Base-by-base conservation (phyloP, 257 asterid genomes). In the Nyctanthes arbortristis region DNA sequence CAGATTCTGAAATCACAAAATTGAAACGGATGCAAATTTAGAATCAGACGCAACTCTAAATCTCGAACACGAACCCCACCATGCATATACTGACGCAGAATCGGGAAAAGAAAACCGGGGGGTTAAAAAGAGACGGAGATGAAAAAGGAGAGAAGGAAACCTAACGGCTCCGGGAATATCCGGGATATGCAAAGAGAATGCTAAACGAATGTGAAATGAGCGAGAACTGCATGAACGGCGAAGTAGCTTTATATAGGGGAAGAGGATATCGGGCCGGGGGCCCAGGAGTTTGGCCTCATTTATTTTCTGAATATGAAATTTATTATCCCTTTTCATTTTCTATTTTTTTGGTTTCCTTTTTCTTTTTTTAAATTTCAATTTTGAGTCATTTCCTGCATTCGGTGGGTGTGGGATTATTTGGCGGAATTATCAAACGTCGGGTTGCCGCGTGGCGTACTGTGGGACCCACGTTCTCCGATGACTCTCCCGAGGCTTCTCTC, bases 211-310 rank as follows among this genome's bases (percentile, higher is more conserved):
- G 82, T 65, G 63, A 75, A 75, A 64, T n/a, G 94, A 79, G 96
- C 87, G 90, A 84, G 95, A 87, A 58, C 58, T 84, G 91, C 89
- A 92, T 84, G 92, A 78, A 73, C 40, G 81, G 73, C 70, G 77
- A 69, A 35, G 66, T 58, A 45, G 20, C 3, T 25, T 92, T 82
- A 75, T 92, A 92, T 83, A 92, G 87, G 70, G 66, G 32, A 37
- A 22, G 30, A 36, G 68, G 43, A 52, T 66, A 72, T 10, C 54
- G 77, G 77, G 58, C 29, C 7, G 68, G 54, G 80, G 84, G 79
- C 34, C 75, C 80, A 22, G 66, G 14, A 0, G 11, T n/a, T n/a
- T 14, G 10, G 5, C 59, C 2, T 35, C n/a, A 22, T 49, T 18
- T 20, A 1, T 66, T 39, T 10, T 66, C 74, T 67, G 68, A 61